Evolutionary conservation across 2,329 filamentous ascomycete species (phyloP).

Genomic region (Aspergillus sp.): DNA sequence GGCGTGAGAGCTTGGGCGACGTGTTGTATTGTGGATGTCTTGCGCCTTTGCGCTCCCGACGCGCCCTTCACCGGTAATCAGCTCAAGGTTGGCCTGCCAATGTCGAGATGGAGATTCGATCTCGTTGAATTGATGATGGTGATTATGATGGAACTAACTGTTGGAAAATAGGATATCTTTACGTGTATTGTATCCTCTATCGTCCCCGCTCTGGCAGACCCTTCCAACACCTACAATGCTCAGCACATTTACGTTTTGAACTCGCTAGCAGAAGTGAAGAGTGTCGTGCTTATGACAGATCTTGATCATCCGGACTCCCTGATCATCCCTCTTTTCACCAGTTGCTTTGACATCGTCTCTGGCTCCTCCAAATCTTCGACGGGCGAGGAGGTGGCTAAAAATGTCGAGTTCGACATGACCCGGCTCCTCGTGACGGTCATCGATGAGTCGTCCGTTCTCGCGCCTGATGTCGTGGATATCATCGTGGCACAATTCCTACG

Average conservation of each 20-base stretch:
- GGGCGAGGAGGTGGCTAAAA: slow-evolving; percentile 82
- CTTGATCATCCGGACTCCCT: slow-evolving; percentile 76
- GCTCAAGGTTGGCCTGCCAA: slow-evolving; percentile 62
- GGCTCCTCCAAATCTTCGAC: slow-evolving; percentile 67
- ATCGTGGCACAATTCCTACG: slow-evolving; percentile 94
- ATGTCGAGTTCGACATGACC: slow-evolving; percentile 89
- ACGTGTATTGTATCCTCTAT: slow-evolving; percentile 78
- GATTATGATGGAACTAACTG: slow-evolving; percentile 7
- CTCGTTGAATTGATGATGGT: not conserved
- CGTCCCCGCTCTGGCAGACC: slow-evolving; percentile 78
- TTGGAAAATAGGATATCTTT: slow-evolving; percentile 72
- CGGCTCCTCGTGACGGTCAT: slow-evolving; percentile 79
- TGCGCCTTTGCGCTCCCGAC: slow-evolving; percentile 88
- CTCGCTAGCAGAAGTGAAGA: slow-evolving; percentile 89
- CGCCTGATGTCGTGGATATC: slow-evolving; percentile 78
- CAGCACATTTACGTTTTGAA: slow-evolving; percentile 89
- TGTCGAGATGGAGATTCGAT: slow-evolving; percentile 14
- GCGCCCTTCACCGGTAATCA: slow-evolving; percentile 88
- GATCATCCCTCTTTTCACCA: slow-evolving; percentile 75
- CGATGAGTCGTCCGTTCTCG: slow-evolving; percentile 75
- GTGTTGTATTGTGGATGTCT: slow-evolving; percentile 86
- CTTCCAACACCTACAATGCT: slow-evolving; percentile 82
- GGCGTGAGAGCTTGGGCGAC: slow-evolving; percentile 87
- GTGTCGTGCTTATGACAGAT: slow-evolving; percentile 85
- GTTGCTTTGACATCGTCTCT: slow-evolving; percentile 88